Conservation (phyloP, 805 yeast genomes). For the Saturnispora silvae region DNA sequence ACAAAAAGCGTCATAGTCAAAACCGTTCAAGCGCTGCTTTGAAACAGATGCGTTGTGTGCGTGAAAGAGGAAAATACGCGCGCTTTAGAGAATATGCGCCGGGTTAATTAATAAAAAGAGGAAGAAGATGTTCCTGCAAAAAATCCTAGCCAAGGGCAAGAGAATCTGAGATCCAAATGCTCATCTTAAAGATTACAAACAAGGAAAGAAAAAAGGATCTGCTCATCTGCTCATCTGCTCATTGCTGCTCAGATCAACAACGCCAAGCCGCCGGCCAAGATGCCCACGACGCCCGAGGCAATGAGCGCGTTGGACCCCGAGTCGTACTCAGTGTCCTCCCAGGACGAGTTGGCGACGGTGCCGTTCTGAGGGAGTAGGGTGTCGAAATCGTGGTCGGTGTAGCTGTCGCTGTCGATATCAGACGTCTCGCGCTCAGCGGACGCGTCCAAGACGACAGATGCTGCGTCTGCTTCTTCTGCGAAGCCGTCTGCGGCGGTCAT, state of each 20-base stretch:
- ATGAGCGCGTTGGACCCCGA: constrained; percentile 8
- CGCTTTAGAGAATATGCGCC: too few relatives aligned
- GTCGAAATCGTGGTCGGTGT: not conserved
- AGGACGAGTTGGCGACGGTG: constrained; percentile 1
- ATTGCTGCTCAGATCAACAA: constrained; percentile 18
- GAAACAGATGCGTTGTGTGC: too few relatives aligned
- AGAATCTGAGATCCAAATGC: not conserved
- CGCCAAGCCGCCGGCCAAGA: constrained; percentile 17
- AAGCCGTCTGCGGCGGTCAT: constrained; percentile 17
- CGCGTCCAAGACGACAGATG: not conserved
- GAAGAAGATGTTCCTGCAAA: not conserved
- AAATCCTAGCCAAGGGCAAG: not conserved
- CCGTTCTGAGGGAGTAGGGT: not conserved
- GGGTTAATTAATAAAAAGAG: not conserved
- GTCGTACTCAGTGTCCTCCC: constrained; percentile 3
- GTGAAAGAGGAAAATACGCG: too few relatives aligned
- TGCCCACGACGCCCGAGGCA: constrained; percentile 14
- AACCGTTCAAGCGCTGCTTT: too few relatives aligned
- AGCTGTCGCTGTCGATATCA: not conserved
- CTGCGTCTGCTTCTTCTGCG: constrained; percentile 4
- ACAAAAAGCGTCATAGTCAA: constrained; percentile 47
- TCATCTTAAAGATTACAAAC: too few relatives aligned
- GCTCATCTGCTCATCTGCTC: constrained; percentile 15
- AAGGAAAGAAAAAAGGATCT: not conserved
- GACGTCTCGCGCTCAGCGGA: constrained; percentile 1